Evolutionary conservation across 2,329 filamentous ascomycete species (phyloP), one percentile per base, ranked within the genome.

Genomic region (Chaetomiaceae sp.): DNA sequence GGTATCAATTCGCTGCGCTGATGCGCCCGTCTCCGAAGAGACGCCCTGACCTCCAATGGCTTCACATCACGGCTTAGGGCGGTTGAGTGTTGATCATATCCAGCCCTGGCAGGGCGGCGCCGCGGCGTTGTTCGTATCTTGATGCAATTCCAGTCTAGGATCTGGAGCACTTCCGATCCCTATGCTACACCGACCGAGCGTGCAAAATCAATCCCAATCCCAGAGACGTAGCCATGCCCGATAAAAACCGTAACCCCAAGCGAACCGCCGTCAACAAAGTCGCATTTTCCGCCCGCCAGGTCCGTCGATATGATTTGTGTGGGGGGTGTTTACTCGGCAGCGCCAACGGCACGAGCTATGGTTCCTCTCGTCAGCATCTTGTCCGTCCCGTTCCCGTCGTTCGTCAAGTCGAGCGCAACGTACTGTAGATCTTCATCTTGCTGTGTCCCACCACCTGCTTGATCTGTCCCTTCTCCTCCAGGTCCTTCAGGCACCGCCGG

Each of bases 381-480:
- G 14, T 7, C 27, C 15, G 14, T 29, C 39, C 46, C 19, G 19
- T 15, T n/a, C n/a, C n/a, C n/a, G 15, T 38, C 27, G 14, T 8
- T 14, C 12, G n/a, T 40, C 39, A 12, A 20, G 27, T n/a, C 27
- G n/a, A 4, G 27, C 27, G 11, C 33, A 60, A 72, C 81, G 59
- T 82, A 83, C 81, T 99, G 89, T 96, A 99, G 81, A 99, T 95
- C 83, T 87, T 89, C 84, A 96, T 87, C 83, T 91, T 94, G 81
- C 87, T 92, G 85, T 99, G 95, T 66, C 84, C 84, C 65, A 97
- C 90, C 69, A 99, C 83, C 78, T 95, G 92, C 87, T 94, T 96
- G 82, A 99, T 99, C 77, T 90, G 84, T 69, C 92, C 94, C 85
- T 91, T 94, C 83, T 95, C 90, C 87, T 97, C 92, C 68, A 97